Conservation (phyloP, 1,139 yeast genomes). For the Magnusiomyces fungicola region DNA sequence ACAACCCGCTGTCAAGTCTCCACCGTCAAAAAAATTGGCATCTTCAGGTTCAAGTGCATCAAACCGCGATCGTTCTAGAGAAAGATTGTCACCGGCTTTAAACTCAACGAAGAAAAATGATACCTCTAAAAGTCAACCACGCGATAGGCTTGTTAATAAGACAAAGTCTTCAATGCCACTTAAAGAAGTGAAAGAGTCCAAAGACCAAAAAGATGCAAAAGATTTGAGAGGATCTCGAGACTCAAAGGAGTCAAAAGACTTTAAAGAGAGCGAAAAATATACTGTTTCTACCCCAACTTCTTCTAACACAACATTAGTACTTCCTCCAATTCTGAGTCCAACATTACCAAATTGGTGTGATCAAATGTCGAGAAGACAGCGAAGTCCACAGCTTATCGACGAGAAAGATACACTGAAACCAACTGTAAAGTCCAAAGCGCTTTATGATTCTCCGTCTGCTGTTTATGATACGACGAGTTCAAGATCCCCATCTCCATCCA, state of each 20-base stretch:
- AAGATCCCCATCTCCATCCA: no score
- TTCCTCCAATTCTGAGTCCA: conserved; percentile 34
- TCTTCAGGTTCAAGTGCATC: no score
- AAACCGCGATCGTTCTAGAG: neutral
- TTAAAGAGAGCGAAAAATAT: neutral
- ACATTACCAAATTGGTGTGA: conserved; percentile 31
- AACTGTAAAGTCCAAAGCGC: no score
- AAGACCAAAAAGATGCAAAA: conserved; percentile 5
- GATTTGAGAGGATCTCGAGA: neutral
- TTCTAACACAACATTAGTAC: conserved; percentile 21
- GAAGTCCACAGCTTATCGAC: neutral
- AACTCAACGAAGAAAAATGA: neutral
- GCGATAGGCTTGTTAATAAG: neutral
- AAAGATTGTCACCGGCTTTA: conserved; percentile 2
- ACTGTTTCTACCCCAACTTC: neutral
- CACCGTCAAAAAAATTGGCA: no score
- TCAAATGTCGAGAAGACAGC: conserved; percentile 10
- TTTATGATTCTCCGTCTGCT: no score
- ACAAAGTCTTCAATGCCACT: neutral
- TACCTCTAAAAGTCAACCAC: neutral
- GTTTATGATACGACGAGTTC: no score
- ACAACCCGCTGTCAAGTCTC: no score
- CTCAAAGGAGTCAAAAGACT: conserved; percentile 1
- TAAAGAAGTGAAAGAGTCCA: conserved; percentile 1
- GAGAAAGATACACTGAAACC: no score